Conservation (phyloP, 805 yeast genomes). For the Huiozyma naganishii region DNA sequence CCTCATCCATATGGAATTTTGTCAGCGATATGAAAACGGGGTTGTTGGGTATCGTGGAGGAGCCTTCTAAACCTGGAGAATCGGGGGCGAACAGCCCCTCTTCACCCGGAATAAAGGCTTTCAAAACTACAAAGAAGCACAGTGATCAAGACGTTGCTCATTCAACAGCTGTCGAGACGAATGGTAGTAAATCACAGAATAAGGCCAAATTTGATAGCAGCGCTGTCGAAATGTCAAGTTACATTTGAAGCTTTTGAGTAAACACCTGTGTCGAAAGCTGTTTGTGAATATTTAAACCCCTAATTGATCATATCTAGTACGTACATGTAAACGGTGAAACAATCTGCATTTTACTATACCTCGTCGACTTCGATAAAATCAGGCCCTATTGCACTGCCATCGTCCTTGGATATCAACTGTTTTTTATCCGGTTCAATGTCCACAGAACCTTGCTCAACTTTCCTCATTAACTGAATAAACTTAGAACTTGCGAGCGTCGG, state of each 20-base stretch:
- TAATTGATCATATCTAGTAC: too few species aligned
- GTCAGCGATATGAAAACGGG: constrained; percentile 39
- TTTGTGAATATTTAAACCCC: too few species aligned
- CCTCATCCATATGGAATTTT: constrained; percentile 39
- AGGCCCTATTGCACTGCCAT: constrained; percentile 19
- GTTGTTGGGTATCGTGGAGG: constrained; percentile 29
- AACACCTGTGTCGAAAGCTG: too few species aligned
- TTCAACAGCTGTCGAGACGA: not conserved
- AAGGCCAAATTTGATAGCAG: not conserved
- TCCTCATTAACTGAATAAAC: constrained; percentile 20
- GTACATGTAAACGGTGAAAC: too few species aligned
- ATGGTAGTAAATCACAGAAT: too few species aligned
- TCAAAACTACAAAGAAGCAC: constrained; percentile 7
- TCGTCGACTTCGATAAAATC: constrained; percentile 9
- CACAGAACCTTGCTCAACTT: constrained; percentile 16
- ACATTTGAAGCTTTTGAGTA: not conserved
- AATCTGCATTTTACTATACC: too few species aligned
- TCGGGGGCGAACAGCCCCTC: not conserved
- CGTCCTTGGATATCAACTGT: constrained; percentile 14
- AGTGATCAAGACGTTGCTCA: constrained; percentile 2
- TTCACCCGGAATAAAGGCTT: constrained; percentile 6
- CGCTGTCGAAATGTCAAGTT: constrained; percentile 7
- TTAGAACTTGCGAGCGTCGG: constrained; percentile 16
- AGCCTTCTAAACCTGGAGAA: constrained; percentile 18
- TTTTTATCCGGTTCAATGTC: constrained; percentile 11